Evolutionary conservation across 345 rosid genomes (phyloP), one percentile per base, ranked within the genome.

Genomic region (Boechera retrofracta): DNA sequence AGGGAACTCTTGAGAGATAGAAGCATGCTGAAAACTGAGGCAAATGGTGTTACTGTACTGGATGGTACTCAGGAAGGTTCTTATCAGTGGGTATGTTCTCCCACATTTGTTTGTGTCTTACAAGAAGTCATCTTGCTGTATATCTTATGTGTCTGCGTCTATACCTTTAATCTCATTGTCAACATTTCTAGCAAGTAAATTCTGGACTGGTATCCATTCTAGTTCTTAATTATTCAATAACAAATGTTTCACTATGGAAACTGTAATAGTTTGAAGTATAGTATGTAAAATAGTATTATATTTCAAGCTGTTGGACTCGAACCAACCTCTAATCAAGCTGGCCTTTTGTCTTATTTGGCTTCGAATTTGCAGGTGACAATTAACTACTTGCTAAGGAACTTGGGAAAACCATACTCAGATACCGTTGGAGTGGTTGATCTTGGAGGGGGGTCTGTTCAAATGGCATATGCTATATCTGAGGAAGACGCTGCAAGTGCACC

Each of bases 391-490:
- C 73, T 89, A 69, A 91, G 98, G 72, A 88, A 87, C 62, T 66
- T 95, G 79, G 97, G 99, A 67, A 87, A 82, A 82, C 73, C 85
- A 38, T 92, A 88, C 81, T 71, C 87, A 35, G 76, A 87, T 38
- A 91, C 97, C 10, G 98, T 95, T 76, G 99, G 99, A 78, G 95
- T 95, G 58, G 96, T 92, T 77, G 98, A 95, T 85, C 99, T 95
- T 75, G 99, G 98, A 60, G 99, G 99, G 61, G 99, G 99, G 49
- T 95, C 99, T 76, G 98, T 95, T 70, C 99, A 95, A 84, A 95
- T 95, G 99, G 98, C 99, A 36, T 95, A 91, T 85, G 98, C 99
- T 71, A 89, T 92, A 74, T 88, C 99, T 0, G 83, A 91, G 79
- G 79, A 67, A 36, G 96, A 87, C 81, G 98, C 94, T 74, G 88